Conservation (phyloP, 441 rosid genomes). For the Adansonia madagascariensis region DNA sequence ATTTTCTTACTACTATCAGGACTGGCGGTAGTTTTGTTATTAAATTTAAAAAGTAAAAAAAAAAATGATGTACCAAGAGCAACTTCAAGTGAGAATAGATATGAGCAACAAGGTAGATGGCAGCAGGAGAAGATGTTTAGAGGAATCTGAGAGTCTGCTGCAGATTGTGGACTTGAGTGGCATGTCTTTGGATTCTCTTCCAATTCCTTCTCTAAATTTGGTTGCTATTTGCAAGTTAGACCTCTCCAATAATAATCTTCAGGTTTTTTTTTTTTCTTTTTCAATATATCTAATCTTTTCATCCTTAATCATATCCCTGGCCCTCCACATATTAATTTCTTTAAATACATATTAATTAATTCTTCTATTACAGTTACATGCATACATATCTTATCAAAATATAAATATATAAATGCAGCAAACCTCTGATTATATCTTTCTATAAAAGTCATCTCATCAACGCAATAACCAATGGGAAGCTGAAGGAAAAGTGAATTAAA, state of each 20-base stretch:
- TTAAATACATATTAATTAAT: too few species aligned
- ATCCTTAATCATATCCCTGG: background rate
- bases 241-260: constrained; percentile 84
- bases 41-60: too few species aligned
- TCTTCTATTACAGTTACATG: too few species aligned
- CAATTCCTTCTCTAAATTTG: constrained; percentile 62
- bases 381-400: too few species aligned
- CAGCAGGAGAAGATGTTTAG: constrained; percentile 8
- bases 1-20: background rate
- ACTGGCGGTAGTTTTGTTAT: background rate
- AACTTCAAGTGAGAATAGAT: constrained; percentile 34
- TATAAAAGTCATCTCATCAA: too few species aligned
- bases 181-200: constrained; percentile 62
- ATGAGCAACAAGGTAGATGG: constrained; percentile 17
- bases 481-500: too few species aligned
- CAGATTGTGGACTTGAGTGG: constrained; percentile 66
- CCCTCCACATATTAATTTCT: too few species aligned
- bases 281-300: background rate
- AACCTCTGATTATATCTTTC: too few species aligned
- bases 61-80: constrained; percentile 43
- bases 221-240: constrained; percentile 66
- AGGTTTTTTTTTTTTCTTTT: constrained; percentile 40
- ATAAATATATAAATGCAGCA: too few species aligned
- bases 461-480: too few species aligned
- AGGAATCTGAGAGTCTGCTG: constrained; percentile 38